Evolutionary conservation across 306 rosid species (phyloP).

Genomic region (Fragaria ananassa): DNA sequence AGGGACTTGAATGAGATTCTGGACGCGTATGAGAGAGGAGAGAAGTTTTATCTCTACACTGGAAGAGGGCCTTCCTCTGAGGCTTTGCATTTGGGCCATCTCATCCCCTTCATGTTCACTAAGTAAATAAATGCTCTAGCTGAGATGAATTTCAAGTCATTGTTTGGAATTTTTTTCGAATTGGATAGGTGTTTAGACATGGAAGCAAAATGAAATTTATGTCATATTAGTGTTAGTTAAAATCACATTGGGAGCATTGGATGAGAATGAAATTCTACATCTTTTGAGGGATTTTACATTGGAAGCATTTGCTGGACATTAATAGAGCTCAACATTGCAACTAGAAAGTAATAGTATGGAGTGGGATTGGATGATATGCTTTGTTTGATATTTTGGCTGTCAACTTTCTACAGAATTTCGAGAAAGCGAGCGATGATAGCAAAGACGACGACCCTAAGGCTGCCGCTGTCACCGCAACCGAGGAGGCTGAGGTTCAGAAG

Average conservation of each 20-base stretch:
- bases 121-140: slow-evolving; percentile 33
- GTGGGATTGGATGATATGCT: background rate
- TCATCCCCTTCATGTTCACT: slow-evolving; percentile 90
- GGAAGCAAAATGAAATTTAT: background rate
- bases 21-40: slow-evolving; percentile 70
- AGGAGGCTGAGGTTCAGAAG: no score
- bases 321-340: background rate
- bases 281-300: background rate
- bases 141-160: no score
- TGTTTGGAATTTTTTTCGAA: no score
- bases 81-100: slow-evolving; percentile 88
- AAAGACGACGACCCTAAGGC: no score
- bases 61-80: slow-evolving; percentile 97
- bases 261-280: background rate
- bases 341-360: background rate
- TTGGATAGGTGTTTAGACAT: background rate
- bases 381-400: background rate
- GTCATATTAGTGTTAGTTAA: background rate
- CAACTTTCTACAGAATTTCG: no score
- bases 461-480: no score
- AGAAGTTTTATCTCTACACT: slow-evolving; percentile 80
- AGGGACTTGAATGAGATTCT: slow-evolving; percentile 76
- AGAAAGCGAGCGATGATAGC: no score
- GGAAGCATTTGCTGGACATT: background rate
- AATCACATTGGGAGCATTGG: background rate